Evolutionary conservation across 768 basidiomycete genomes (phyloP).

Genomic region (Gelatoporia subvermispora): DNA sequence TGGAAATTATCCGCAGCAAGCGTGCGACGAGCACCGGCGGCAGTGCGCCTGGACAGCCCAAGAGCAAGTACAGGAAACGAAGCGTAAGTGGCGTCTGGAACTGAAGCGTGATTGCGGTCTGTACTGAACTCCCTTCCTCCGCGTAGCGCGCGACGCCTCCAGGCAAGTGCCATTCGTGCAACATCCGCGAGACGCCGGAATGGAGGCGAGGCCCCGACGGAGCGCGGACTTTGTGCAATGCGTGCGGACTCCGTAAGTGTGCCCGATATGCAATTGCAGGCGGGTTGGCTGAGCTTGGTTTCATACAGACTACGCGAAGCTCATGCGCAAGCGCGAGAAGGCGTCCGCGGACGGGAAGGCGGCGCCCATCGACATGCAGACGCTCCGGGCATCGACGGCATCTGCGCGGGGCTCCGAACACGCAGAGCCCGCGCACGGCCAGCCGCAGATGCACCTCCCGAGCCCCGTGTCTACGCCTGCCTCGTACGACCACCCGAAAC

Average conservation of each 20-base stretch:
- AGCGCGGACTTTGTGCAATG: conserved; percentile 79
- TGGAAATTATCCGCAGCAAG: conserved; percentile 80
- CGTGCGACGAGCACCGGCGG: conserved; percentile 65
- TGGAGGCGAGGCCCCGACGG: conserved; percentile 85
- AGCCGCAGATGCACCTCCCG: conserved; percentile 5
- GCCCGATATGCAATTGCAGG: background rate
- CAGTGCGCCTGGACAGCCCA: conserved; percentile 43
- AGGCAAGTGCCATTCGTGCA: conserved; percentile 84
- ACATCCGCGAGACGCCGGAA: conserved; percentile 85
- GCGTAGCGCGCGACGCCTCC: conserved; percentile 78
- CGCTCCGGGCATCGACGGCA: conserved; percentile 55
- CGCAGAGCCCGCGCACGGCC: conserved; percentile 9
- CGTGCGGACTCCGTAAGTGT: conserved; percentile 76
- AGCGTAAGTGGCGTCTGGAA: conserved; percentile 53
- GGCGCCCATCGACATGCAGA: conserved; percentile 66
- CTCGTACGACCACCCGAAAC: conserved; percentile 15
- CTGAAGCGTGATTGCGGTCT: conserved; percentile 8
- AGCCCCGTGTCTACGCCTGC: conserved; percentile 5
- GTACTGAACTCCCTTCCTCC: conserved; percentile 20
- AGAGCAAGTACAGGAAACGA: conserved; percentile 81
- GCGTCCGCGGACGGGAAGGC: conserved; percentile 48
- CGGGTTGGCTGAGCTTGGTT: conserved; percentile 1
- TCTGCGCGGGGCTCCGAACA: conserved; percentile 19
- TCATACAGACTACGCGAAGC: conserved; percentile 69
- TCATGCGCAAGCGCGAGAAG: conserved; percentile 77